Evolutionary conservation across 805 yeast genomes (phyloP), one percentile per base, ranked within the genome.

Genomic region (Ogataea methanolica): DNA sequence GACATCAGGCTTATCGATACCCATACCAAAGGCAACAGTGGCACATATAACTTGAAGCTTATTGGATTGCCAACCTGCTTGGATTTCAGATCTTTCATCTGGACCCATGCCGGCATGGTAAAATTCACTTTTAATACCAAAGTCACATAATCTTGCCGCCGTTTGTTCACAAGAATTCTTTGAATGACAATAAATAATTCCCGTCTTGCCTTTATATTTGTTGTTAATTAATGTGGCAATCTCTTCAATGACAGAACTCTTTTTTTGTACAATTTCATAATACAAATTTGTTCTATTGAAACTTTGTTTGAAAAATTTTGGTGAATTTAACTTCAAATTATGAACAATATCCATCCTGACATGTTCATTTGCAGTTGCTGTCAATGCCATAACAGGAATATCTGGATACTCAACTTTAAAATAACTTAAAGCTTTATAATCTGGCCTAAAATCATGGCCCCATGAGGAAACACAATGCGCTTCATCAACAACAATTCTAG

Each of bases 391-490:
- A 51, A 94, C 73, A 1, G 99, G 99, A 5, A 89, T 80, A 44
- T 76, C 76, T 0, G 96, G 95, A 61, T 78, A 94, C 42, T 79
- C 76, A 17, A 69, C 65, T 59, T 89, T 89, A 65, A 94, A 87
- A 54, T 74, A 76, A 34, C 81, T 79, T 60, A 94, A 72, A 11
- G 83, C 85, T 58, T 90, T 88, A 69, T 94, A 94, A 65, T 94
- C 98, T 0, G 98, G 97, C 44, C 99, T 75, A 65, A 94, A 94
- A 66, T 94, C 99, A 67, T 94, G 99, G 19, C 99, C 99, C 99
- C 99, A 94, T 11, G 95, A 85, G 44, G 96, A 88, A 40, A 94
- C 96, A 75, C 99, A 94, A 68, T 94, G 99, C 0, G 99, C 99
- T 62, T 89, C 99, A 68, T 94, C 99, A 40, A 94, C 89, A 11